Percentiles rank a stretch among this genome's conserved stretches.
Conservation (phyloP, 768 basidiomycete species). For the Lactifluus subvellereus region DNA sequence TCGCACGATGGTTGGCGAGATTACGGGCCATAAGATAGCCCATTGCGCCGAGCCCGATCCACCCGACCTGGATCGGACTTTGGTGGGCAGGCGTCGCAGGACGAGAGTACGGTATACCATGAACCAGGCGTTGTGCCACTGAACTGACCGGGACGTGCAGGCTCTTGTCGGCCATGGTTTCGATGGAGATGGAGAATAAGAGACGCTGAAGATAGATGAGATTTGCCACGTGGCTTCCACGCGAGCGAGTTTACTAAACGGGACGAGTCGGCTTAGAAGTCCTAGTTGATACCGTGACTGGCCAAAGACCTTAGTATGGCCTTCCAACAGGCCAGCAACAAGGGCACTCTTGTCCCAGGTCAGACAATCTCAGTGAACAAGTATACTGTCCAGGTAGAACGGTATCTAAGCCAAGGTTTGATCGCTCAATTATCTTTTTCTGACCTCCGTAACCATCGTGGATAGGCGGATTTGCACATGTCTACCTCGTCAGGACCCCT, state of each 20-base stretch:
- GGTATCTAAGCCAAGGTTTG: constrained; percentile 91
- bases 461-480: constrained; percentile 94
- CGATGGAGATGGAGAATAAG: too few relatives aligned
- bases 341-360: constrained; percentile 71
- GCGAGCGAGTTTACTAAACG: constrained; percentile 11
- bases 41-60: constrained; percentile 57
- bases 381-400: constrained; percentile 85
- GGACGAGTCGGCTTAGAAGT: not conserved
- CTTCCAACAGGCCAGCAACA: constrained; percentile 46
- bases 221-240: constrained; percentile 9
- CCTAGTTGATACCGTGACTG: not conserved
- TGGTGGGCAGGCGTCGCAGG: constrained; percentile 44
- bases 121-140: constrained; percentile 6
- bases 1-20: constrained; percentile 50
- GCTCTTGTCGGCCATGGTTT: constrained; percentile 12
- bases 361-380: constrained; percentile 89
- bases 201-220: not conserved
- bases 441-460: constrained; percentile 15
- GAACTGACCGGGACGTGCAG: constrained; percentile 8
- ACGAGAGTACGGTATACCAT: constrained; percentile 48
- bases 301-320: constrained; percentile 36
- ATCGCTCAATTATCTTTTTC: constrained; percentile 15
- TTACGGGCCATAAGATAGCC: constrained; percentile 76
- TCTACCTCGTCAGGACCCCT: constrained; percentile 88
- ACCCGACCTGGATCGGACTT: constrained; percentile 39